Conservation (phyloP, 192 early-diverging fungal genomes). For the Entomortierella lignicola region DNA sequence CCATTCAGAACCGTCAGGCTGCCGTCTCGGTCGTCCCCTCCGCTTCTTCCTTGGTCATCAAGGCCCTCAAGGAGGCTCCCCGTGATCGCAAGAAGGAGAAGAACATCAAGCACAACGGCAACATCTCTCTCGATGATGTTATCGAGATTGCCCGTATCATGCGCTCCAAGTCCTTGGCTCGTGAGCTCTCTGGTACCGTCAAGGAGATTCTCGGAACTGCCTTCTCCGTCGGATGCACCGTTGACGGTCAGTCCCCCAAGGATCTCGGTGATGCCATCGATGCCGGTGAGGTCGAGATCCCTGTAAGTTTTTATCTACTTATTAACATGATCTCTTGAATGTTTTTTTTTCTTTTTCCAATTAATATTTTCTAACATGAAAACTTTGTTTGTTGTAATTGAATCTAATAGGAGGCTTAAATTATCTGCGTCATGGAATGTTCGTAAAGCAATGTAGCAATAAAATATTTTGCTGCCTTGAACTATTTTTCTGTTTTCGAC, state of each 20-base stretch:
- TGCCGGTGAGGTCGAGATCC: constrained; percentile 83
- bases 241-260: constrained; percentile 94
- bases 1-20: constrained; percentile 99
- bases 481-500: neutral
- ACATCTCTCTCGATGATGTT: constrained; percentile 93
- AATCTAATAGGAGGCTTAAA: constrained; percentile 51
- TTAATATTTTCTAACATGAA: neutral
- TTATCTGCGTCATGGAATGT: constrained; percentile 12
- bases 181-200: constrained; percentile 94
- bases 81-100: constrained; percentile 99
- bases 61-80: constrained; percentile 96
- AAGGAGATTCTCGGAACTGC: constrained; percentile 96
- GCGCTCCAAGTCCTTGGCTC: constrained; percentile 94
- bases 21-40: constrained; percentile 95
- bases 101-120: constrained; percentile 99
- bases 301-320: constrained; percentile 46
- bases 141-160: constrained; percentile 97
- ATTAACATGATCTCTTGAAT: neutral
- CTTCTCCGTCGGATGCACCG: constrained; percentile 97
- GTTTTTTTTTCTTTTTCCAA: constrained; percentile 1
- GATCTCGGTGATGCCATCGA: constrained; percentile 89
- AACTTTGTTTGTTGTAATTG: neutral
- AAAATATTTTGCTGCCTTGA: constrained; percentile 13
- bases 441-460: constrained; percentile 41
- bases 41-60: constrained; percentile 96